phyloP scores from a whole-genome alignment of 2,329 filamentous ascomycete genomes.

The Diaporthe australafricana region DNA sequence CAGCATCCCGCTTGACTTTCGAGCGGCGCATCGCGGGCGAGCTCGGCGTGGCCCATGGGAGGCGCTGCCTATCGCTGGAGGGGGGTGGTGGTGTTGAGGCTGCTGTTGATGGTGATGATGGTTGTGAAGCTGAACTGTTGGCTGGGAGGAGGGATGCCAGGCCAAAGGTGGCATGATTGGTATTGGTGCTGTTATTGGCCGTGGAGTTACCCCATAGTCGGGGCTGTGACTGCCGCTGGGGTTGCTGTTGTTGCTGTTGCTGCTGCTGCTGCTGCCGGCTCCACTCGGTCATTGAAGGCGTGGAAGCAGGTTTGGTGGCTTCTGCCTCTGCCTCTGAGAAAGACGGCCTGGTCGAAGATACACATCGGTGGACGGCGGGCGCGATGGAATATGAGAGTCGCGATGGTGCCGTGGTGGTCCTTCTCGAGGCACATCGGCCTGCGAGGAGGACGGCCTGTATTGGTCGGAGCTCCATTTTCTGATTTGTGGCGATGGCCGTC shows the following conservation, averaged over 20 bases:
- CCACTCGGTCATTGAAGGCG: slow-evolving; percentile 14
- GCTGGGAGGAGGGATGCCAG: background rate
- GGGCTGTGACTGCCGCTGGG: background rate
- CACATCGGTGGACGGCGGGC: slow-evolving; percentile 2
- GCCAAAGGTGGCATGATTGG: background rate
- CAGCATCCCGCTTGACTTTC: background rate
- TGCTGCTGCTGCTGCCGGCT: slow-evolving; percentile 7
- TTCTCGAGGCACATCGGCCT: slow-evolving; percentile 34
- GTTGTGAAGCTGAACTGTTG: background rate
- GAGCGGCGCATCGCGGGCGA: background rate
- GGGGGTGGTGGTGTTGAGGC: background rate
- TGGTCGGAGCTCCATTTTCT: slow-evolving; percentile 35
- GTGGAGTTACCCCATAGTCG: background rate
- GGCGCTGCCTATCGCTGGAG: background rate
- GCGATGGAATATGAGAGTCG: background rate
- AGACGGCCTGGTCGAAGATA: slow-evolving; percentile 25
- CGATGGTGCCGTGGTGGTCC: background rate
- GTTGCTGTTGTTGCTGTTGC: slow-evolving; percentile 1
- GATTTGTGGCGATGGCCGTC: background rate
- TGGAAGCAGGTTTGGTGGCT: slow-evolving; percentile 1
- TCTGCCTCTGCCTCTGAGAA: slow-evolving; percentile 34
- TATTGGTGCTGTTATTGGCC: background rate
- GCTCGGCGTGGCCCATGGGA: background rate
- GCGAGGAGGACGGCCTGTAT: slow-evolving; percentile 30
- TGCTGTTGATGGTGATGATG: background rate